phyloP scores from a whole-genome alignment of 139 green algal species.

The Chlorella sorokiniana region DNA sequence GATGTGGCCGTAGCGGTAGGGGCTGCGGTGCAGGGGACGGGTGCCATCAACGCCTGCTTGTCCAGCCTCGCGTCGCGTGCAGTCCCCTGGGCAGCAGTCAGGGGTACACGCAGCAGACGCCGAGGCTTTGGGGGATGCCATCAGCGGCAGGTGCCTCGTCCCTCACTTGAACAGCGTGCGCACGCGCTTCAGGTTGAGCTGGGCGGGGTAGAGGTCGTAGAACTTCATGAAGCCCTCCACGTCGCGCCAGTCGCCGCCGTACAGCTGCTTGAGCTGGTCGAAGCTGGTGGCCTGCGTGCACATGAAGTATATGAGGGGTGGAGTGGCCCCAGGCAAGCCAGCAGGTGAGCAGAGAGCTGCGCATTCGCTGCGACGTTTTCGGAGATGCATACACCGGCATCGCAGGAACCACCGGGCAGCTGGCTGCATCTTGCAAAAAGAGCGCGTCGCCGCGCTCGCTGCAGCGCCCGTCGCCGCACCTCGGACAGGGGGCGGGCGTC shows the following conservation, averaged over 20 bases:
- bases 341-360: not conserved
- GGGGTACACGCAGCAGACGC: not conserved
- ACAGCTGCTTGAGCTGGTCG: not conserved
- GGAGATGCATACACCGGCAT: not conserved
- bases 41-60: not conserved
- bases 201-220: slow-evolving; percentile 26
- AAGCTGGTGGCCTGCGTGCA: slow-evolving; percentile 1
- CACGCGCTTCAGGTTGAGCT: slow-evolving; percentile 13
- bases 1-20: slow-evolving; percentile 39
- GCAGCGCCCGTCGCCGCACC: not conserved
- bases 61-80: not conserved
- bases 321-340: not conserved
- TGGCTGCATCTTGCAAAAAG: not conserved
- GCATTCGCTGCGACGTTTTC: not conserved
- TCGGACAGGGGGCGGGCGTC: slow-evolving; percentile 20
- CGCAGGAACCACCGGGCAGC: not conserved
- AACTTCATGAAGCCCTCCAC: slow-evolving; percentile 23
- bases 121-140: not conserved
- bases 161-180: slow-evolving; percentile 17
- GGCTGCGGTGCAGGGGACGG: not conserved
- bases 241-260: not conserved
- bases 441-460: too few species aligned
- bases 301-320: too few species aligned
- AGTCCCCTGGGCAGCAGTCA: not conserved
- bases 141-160: not conserved